Percentiles rank a stretch among this genome's conserved stretches.
phyloP scores from a whole-genome alignment of 176 grass and related monocot species.

The Triticum timopheevii region DNA sequence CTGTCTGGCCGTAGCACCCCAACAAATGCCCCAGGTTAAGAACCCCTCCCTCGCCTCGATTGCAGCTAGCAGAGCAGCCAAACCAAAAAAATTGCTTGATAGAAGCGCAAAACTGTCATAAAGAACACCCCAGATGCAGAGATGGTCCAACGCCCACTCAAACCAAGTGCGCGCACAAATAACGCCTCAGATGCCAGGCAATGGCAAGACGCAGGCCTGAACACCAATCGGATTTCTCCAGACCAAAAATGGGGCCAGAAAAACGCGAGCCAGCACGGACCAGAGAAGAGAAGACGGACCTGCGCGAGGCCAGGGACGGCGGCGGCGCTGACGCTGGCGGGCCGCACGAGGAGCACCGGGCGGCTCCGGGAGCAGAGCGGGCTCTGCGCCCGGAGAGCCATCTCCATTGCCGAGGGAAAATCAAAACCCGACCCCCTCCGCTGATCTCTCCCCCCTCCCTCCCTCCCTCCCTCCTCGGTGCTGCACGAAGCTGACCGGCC shows the following conservation, averaged over 20 bases:
- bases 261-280: neutral
- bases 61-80: neutral
- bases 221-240: slow-evolving; percentile 6
- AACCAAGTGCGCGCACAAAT: neutral
- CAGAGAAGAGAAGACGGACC: slow-evolving; percentile 2
- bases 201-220: neutral
- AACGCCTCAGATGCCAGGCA: neutral
- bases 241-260: neutral
- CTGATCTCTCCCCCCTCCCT: neutral
- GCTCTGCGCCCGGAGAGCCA: slow-evolving; percentile 46
- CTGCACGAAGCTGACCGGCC: neutral
- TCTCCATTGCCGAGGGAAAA: slow-evolving; percentile 44
- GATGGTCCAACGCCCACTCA: no score
- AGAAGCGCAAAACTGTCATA: neutral
- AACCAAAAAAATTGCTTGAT: neutral
- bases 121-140: no score
- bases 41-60: neutral
- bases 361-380: slow-evolving; percentile 42
- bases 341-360: slow-evolving; percentile 28
- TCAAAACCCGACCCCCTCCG: neutral
- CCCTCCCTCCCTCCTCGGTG: neutral
- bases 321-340: neutral
- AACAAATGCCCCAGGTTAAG: no score
- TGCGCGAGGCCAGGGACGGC: slow-evolving; percentile 2
- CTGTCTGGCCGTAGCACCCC: no score